phyloP scores from a whole-genome alignment of 1,284 basidiomycete genomes.

The Cystobasidium slooffiae region DNA sequence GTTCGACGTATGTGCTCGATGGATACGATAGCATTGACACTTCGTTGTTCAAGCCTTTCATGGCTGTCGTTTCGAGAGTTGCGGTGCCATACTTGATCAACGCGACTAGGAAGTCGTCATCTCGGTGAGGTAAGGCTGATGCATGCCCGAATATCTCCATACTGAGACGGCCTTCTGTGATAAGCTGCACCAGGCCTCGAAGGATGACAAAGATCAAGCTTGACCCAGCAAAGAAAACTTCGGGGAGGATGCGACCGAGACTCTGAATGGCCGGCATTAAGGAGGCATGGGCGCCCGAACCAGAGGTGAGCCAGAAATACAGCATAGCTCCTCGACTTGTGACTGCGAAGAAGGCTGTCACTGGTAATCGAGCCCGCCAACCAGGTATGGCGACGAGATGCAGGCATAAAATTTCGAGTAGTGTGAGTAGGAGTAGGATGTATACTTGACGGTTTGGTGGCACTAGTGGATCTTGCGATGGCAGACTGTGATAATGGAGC shows the following conservation, averaged over 20 bases:
- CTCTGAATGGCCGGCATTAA: slow-evolving; percentile 41
- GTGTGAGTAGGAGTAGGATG: slow-evolving; percentile 28
- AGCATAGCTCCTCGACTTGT: slow-evolving; percentile 35
- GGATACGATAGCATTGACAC: slow-evolving; percentile 30
- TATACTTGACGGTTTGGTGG: slow-evolving; percentile 36
- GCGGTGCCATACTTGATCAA: slow-evolving; percentile 41
- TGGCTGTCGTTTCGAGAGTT: slow-evolving; percentile 37
- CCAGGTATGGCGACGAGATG: slow-evolving; percentile 37
- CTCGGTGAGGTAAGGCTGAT: slow-evolving; percentile 29
- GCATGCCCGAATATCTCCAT: slow-evolving; percentile 39
- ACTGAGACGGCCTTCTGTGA: slow-evolving; percentile 36
- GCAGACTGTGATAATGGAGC: slow-evolving; percentile 35
- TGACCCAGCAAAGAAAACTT: slow-evolving; percentile 37
- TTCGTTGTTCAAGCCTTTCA: slow-evolving; percentile 44
- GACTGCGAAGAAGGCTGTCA: slow-evolving; percentile 37
- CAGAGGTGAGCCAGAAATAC: slow-evolving; percentile 30
- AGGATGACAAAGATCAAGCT: slow-evolving; percentile 29
- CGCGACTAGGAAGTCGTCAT: slow-evolving; percentile 40
- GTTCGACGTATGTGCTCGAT: slow-evolving; percentile 29
- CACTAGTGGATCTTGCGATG: slow-evolving; percentile 22
- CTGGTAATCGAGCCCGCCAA: slow-evolving; percentile 22
- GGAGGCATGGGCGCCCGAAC: slow-evolving; percentile 14
- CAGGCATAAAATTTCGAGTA: slow-evolving; percentile 29
- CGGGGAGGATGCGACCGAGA: slow-evolving; percentile 40
- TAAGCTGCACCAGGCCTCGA: slow-evolving; percentile 31